Conservation (phyloP, 768 basidiomycete genomes). For the Phylloporus rhodoxanthus region DNA sequence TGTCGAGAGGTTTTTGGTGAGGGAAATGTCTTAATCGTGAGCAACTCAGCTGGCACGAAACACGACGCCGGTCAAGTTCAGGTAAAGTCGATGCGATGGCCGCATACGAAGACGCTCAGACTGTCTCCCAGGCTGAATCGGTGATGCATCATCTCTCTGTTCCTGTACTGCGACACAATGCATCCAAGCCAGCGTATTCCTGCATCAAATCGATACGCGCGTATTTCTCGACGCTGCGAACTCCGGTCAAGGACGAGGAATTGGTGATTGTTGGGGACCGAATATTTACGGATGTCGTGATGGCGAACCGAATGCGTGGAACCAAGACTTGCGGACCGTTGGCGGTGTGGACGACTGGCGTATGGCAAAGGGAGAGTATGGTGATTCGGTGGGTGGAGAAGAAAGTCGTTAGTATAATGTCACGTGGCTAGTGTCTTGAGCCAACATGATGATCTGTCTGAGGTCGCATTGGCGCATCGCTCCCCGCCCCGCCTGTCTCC, state of each 20-base stretch:
- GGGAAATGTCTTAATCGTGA: conserved; percentile 80
- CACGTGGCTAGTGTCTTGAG: neutral
- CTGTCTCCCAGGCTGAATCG: conserved; percentile 67
- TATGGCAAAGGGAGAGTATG: conserved; percentile 65
- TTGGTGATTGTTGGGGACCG: conserved; percentile 88
- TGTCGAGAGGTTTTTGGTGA: conserved; percentile 70
- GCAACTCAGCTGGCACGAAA: conserved; percentile 87
- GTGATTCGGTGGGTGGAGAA: conserved; percentile 56
- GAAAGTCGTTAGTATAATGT: conserved; percentile 33
- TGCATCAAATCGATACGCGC: conserved; percentile 65
- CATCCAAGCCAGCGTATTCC: conserved; percentile 73
- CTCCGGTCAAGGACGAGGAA: conserved; percentile 54
- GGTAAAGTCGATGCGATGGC: conserved; percentile 38
- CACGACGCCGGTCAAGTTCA: conserved; percentile 75
- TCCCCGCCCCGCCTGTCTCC: neutral
- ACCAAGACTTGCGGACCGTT: conserved; percentile 43
- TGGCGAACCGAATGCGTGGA: conserved; percentile 66
- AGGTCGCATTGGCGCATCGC: neutral
- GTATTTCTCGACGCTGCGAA: conserved; percentile 64
- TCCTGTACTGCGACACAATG: conserved; percentile 74
- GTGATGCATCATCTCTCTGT: conserved; percentile 70
- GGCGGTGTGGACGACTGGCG: conserved; percentile 62
- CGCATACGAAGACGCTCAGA: neutral
- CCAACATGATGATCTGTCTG: neutral
- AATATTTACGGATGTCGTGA: conserved; percentile 84